Evolutionary conservation across 768 basidiomycete species (phyloP).

Genomic region (Pleurotus ostreatus): DNA sequence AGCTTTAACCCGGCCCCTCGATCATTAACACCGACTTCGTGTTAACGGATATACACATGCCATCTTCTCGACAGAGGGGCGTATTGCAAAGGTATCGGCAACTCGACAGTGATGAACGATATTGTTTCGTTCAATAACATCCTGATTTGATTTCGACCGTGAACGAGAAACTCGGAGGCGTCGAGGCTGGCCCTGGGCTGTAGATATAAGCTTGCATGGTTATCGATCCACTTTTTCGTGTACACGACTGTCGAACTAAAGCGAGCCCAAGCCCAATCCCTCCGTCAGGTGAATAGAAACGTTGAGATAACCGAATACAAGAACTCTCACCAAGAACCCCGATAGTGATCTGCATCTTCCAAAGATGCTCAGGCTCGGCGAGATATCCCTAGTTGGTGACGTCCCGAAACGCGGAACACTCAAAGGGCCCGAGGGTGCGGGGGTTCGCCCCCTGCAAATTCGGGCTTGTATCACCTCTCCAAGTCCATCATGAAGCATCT

Average conservation of each 20-base stretch:
- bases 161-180: not conserved
- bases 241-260: not conserved
- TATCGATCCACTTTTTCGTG: not conserved
- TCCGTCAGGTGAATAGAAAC: not conserved
- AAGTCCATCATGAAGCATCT: not conserved
- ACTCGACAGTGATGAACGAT: not conserved
- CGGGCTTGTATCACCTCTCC: not conserved
- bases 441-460: not conserved
- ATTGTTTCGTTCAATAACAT: not conserved
- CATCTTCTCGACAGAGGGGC: not conserved
- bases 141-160: not conserved
- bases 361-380: not conserved
- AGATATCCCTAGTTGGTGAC: not conserved
- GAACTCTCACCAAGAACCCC: not conserved
- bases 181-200: not conserved
- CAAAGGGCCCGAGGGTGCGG: not conserved
- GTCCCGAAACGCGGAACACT: not conserved
- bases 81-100: not conserved
- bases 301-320: not conserved
- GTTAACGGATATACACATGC: not conserved
- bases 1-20: not conserved
- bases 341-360: not conserved
- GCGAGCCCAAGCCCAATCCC: not conserved
- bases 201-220: not conserved
- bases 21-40: not conserved